Percentiles rank a stretch among this genome's conserved stretches.
Conservation (phyloP, 2,329 filamentous ascomycete species). For the Sporothrix curviconia region DNA sequence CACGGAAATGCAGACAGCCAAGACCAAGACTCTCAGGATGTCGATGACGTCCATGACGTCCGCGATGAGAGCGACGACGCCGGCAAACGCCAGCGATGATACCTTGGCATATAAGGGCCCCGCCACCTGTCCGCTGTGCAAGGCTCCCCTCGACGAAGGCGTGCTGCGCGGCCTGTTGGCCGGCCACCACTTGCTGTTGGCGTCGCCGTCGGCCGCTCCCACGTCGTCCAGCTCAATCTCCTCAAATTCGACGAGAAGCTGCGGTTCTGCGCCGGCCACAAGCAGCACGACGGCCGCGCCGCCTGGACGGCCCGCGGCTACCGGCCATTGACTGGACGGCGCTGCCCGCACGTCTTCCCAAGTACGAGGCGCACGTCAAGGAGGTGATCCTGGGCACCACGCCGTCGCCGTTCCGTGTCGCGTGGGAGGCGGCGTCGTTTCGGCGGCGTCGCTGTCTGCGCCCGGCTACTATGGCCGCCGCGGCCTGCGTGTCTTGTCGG, state of each 20-base stretch:
- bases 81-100: conserved; percentile 5
- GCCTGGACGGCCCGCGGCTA: conserved; percentile 51
- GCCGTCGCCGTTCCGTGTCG: conserved; percentile 51
- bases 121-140: conserved; percentile 60
- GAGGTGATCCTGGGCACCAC: conserved; percentile 50
- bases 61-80: background rate
- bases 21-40: background rate
- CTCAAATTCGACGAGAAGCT: conserved; percentile 54
- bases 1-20: background rate
- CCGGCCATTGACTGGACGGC: conserved; percentile 60
- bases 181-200: background rate
- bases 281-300: conserved; percentile 44
- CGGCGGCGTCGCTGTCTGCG: conserved; percentile 44
- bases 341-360: conserved; percentile 52
- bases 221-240: conserved; percentile 8
- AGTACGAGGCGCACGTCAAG: conserved; percentile 50
- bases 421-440: conserved; percentile 35
- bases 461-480: conserved; percentile 80
- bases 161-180: conserved; percentile 36
- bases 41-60: background rate
- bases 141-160: conserved; percentile 47
- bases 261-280: conserved; percentile 59
- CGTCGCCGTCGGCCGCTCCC: background rate
- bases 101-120: conserved; percentile 9
- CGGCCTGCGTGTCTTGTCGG: conserved; percentile 65